A percentile compares a stretch with the other conserved stretches of the same genome.
phyloP scores from a whole-genome alignment of 2,329 filamentous ascomycete genomes.

The Chrysoporthe puriensis region DNA sequence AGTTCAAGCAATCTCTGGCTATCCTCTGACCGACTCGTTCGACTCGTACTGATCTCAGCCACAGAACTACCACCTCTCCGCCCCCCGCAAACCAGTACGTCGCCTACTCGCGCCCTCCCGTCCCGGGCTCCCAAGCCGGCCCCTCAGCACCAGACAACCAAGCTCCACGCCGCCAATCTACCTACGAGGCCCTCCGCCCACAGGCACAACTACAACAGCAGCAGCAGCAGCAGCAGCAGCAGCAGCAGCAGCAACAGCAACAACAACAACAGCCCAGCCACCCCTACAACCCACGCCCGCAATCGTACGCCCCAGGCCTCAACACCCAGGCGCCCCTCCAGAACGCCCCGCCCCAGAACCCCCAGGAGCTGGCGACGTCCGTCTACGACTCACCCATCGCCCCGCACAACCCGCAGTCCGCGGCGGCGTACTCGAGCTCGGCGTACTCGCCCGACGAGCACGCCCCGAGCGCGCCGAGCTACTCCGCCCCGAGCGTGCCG shows the following conservation, averaged over 20 bases:
- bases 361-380: conserved; percentile 78
- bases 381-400: conserved; percentile 75
- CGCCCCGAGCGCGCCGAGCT: conserved; percentile 37
- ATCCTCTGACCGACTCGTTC: neutral
- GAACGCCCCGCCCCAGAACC: conserved; percentile 52
- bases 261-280: conserved; percentile 40
- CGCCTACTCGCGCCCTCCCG: conserved; percentile 24
- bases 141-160: conserved; percentile 48
- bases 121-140: conserved; percentile 32
- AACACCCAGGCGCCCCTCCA: conserved; percentile 59
- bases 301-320: conserved; percentile 48
- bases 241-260: too few relatives aligned
- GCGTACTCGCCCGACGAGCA: conserved; percentile 54
- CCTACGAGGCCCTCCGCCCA: conserved; percentile 60
- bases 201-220: neutral
- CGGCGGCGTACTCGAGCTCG: conserved; percentile 50
- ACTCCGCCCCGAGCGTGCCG: conserved; percentile 38
- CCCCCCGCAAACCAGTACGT: conserved; percentile 28
- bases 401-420: conserved; percentile 50
- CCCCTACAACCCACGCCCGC: conserved; percentile 49
- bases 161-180: conserved; percentile 57
- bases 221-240: too few relatives aligned
- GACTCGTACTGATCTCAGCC: neutral
- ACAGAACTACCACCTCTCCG: conserved; percentile 25
- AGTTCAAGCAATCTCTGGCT: neutral